Evolutionary conservation across 495 filamentous ascomycete species (phyloP), one percentile per base, ranked within the genome.

Genomic region (Neurospora sp.): DNA sequence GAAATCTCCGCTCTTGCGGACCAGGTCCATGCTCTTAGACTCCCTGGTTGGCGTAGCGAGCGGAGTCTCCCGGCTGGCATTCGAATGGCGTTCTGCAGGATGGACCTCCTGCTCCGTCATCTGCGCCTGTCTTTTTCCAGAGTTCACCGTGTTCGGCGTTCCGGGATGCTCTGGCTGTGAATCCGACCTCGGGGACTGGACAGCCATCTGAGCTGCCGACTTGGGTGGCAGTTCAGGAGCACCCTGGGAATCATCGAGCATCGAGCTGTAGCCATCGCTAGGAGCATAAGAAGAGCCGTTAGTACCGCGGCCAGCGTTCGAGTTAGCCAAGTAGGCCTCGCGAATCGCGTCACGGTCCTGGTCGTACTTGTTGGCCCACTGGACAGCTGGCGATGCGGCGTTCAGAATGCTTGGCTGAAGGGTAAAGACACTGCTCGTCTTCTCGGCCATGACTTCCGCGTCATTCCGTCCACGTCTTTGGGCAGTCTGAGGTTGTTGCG

Each of bases 341-440:
- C 93, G 86, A 73, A 96, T 91, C 3, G 89, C 87, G 53, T 66
- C 53, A 66, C 53, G 53, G 77, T 96, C 89, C 81, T 94, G 94
- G 78, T 99, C 95, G 75, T 94, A 96, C 72, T 90, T 90, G 78
- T 86, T 93, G 11, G 95, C 93, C 96, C 96, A 99, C 80, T 97
- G 95, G 90, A 99, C 91, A 12, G 96, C 96, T 35, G 94, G 91
- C 18, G 91, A 94, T 20, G 94, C 96, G 77, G 96, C 96, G 71
- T 86, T 95, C 77, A 97, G 82, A 70, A 98, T 92, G 42, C 88
- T 87, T 10, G 94, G 91, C 78, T 97, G 94, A 48, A 98, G 86
- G 14, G 94, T 97, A 76, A 98, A 87, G 31, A 97, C 89, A 69
- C 96, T 98, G 82, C 91, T 94, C 1, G 96, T 98, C 85, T 94